phyloP scores from a whole-genome alignment of 768 basidiomycete species.

The Amanita pallidorosea region DNA sequence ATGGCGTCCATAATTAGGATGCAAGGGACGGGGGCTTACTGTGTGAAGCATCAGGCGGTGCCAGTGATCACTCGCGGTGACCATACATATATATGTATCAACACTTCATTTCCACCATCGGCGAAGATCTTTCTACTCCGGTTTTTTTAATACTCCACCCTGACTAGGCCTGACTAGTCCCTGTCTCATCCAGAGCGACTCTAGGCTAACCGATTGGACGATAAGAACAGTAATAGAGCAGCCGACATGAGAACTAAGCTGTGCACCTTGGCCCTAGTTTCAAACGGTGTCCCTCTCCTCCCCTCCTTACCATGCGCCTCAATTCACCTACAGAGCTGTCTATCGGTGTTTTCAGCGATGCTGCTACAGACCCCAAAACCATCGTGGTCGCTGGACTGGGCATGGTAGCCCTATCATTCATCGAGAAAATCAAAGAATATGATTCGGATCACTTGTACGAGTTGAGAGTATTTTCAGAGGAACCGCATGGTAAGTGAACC shows the following conservation, averaged over 20 bases:
- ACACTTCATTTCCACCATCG: too few relatives aligned
- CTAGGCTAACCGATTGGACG: background rate
- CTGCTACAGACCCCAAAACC: background rate
- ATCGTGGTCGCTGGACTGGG: constrained; percentile 4
- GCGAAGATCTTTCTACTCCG: too few relatives aligned
- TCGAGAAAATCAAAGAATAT: background rate
- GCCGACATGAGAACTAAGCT: background rate
- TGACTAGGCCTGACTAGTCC: background rate
- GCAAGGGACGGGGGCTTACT: too few relatives aligned
- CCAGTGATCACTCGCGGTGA: too few relatives aligned
- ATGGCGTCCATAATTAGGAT: too few relatives aligned
- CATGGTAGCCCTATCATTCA: constrained; percentile 6
- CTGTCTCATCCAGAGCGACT: background rate
- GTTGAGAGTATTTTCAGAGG: background rate
- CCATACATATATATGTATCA: too few relatives aligned
- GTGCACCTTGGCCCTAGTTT: background rate
- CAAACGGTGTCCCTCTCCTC: background rate
- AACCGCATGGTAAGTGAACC: background rate
- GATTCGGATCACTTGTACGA: background rate
- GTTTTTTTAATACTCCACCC: too few relatives aligned
- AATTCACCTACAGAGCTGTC: background rate
- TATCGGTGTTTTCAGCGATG: background rate
- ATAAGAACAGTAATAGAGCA: background rate
- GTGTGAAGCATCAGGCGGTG: too few relatives aligned
- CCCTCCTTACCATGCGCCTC: background rate